Evolutionary conservation across 169 alveolate species (phyloP).

Genomic region (Babesia caballi): DNA sequence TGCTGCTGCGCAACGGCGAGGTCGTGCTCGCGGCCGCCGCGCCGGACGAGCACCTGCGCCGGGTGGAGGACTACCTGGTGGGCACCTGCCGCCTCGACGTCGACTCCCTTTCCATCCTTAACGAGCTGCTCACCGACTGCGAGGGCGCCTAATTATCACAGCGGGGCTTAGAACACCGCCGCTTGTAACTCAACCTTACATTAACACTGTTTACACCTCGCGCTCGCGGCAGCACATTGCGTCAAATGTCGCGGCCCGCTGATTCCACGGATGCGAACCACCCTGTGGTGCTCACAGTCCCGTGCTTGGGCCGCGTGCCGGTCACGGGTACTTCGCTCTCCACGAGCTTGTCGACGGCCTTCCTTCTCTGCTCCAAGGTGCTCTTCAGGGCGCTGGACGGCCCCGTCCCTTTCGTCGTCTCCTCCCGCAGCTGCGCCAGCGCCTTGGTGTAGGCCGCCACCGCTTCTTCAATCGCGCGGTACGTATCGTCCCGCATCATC

Average conservation of each 20-base stretch:
- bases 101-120: slow-evolving; percentile 2
- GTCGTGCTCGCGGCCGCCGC: neutral
- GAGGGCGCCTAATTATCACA: neutral
- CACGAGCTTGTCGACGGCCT: neutral
- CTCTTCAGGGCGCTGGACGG: neutral
- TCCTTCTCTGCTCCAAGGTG: neutral
- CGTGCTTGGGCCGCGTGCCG: neutral
- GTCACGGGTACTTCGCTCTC: neutral
- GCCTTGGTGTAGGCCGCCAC: too few species aligned
- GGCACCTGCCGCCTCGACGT: slow-evolving; percentile 2
- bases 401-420: neutral
- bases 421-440: too few species aligned
- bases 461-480: too few species aligned
- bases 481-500: too few species aligned
- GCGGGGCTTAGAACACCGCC: neutral
- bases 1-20: slow-evolving; percentile 11
- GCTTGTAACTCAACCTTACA: too few species aligned
- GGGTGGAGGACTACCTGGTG: neutral
- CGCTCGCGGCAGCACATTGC: neutral
- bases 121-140: slow-evolving; percentile 18
- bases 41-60: neutral
- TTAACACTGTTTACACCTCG: neutral
- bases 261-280: neutral
- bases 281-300: neutral
- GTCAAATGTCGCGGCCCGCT: neutral